These are phyloP conservation scores for Entonaema liquescens DNA, from an alignment of 495 filamentous ascomycete genomes.

Conservation along the genomic window DNA sequence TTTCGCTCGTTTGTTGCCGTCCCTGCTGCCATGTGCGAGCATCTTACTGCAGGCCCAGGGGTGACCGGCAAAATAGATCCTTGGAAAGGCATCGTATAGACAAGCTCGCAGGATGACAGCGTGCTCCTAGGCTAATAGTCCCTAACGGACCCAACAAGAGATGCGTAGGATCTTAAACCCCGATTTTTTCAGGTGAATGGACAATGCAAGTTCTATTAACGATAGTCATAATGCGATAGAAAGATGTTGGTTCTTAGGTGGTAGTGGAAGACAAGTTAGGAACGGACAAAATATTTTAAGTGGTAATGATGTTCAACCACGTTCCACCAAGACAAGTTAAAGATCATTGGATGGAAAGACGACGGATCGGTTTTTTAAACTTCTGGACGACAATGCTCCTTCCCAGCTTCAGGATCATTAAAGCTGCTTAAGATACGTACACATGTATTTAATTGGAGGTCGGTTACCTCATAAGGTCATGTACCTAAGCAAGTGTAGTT, in stretches of 20 bases:
- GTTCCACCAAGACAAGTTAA: neutral
- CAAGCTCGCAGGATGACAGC: conserved; percentile 19
- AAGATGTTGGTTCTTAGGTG: conserved; percentile 28
- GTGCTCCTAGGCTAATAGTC: conserved; percentile 40
- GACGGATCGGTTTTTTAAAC: neutral
- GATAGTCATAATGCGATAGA: conserved; percentile 14
- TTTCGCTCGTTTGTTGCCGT: conserved; percentile 17
- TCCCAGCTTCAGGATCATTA: neutral
- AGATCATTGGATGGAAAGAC: neutral
- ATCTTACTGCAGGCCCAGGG: conserved; percentile 30
- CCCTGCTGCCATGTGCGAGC: conserved; percentile 42
- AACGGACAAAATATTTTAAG: conserved; percentile 23
- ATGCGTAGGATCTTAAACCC: conserved; percentile 19
- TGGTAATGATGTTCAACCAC: neutral
- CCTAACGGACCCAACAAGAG: conserved; percentile 6
- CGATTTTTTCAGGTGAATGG: conserved; percentile 22
- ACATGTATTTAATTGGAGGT: neutral
- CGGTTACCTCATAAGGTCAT: too few species aligned
- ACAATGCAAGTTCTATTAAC: conserved; percentile 17
- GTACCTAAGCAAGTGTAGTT: too few species aligned
- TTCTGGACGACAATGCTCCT: neutral
- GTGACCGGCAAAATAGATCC: conserved; percentile 38
- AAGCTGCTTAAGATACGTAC: neutral
- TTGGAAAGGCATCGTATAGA: conserved; percentile 31
- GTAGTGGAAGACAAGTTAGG: conserved; percentile 30